These are phyloP conservation scores for Monilinia aucupariae DNA, from an alignment of 2,329 filamentous ascomycete genomes.

Conservation along the genomic window DNA sequence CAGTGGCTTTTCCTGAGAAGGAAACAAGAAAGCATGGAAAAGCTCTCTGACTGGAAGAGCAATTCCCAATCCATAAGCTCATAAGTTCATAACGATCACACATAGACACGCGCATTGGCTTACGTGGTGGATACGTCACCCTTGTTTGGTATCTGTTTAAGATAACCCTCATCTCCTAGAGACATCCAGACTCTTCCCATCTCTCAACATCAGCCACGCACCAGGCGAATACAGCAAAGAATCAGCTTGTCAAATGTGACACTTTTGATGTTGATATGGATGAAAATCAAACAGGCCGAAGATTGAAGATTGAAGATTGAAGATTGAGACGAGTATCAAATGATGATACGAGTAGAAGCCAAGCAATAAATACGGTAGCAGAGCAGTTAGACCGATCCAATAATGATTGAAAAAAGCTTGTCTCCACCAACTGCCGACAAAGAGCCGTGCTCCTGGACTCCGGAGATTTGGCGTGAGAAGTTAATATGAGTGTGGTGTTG, in stretches of 20 bases:
- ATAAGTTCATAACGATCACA: not conserved
- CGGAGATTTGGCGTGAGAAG: constrained; percentile 9
- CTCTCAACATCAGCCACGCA: not conserved
- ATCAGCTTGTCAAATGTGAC: not conserved
- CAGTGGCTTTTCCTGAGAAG: not conserved
- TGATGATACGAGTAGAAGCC: too few species aligned
- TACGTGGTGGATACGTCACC: constrained; percentile 11
- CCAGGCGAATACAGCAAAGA: too few species aligned
- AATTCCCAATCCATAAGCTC: too few species aligned
- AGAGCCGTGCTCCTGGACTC: not conserved
- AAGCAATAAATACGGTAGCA: too few species aligned
- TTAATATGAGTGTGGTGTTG: not conserved
- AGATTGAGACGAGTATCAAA: too few species aligned
- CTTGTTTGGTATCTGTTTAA: constrained; percentile 6
- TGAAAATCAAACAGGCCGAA: too few species aligned
- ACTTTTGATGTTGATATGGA: constrained; percentile 7
- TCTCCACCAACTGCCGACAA: constrained; percentile 11
- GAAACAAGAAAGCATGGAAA: not conserved
- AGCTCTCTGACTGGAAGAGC: not conserved
- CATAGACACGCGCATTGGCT: constrained; percentile 15
- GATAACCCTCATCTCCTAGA: constrained; percentile 13
- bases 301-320: too few species aligned
- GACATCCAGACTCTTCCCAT: not conserved
- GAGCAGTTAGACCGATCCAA: too few species aligned
- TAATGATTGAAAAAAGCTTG: constrained; percentile 15